A percentile compares a stretch with the other conserved stretches of the same genome.
phyloP scores from a whole-genome alignment of 768 basidiomycete species.

The Pulveroboletus sp. region DNA sequence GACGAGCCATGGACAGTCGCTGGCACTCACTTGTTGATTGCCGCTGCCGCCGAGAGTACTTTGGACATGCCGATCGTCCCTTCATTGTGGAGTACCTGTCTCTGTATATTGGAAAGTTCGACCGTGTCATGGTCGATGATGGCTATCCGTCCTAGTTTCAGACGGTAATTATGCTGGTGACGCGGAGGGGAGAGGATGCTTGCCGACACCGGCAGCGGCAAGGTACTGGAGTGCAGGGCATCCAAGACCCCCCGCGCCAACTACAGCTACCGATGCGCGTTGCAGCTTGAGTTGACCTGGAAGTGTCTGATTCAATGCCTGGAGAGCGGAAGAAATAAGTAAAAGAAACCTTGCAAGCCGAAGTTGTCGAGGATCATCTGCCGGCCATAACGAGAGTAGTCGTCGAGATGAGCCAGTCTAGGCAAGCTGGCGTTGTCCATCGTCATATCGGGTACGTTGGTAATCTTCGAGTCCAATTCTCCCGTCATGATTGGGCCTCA shows the following conservation, averaged over 20 bases:
- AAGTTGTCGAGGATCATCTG: constrained; percentile 94
- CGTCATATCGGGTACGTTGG: neutral
- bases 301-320: constrained; percentile 4
- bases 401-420: constrained; percentile 45
- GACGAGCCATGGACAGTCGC: neutral
- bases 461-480: neutral
- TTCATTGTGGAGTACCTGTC: constrained; percentile 87
- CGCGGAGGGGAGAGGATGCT: constrained; percentile 22
- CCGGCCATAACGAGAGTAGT: constrained; percentile 89
- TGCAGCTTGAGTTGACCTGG: constrained; percentile 83
- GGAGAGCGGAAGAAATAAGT: neutral
- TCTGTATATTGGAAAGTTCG: constrained; percentile 84
- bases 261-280: constrained; percentile 71
- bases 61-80: constrained; percentile 71
- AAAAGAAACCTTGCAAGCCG: constrained; percentile 69
- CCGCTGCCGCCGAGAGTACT: constrained; percentile 72
- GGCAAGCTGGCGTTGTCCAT: constrained; percentile 14
- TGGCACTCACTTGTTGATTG: constrained; percentile 67
- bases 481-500: neutral
- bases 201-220: constrained; percentile 88
- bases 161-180: constrained; percentile 4
- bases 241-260: constrained; percentile 94
- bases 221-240: constrained; percentile 96
- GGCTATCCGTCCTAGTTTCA: constrained; percentile 65
- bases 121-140: constrained; percentile 89